phyloP scores from a whole-genome alignment of 257 asterid species.

The Echites panduratus region DNA sequence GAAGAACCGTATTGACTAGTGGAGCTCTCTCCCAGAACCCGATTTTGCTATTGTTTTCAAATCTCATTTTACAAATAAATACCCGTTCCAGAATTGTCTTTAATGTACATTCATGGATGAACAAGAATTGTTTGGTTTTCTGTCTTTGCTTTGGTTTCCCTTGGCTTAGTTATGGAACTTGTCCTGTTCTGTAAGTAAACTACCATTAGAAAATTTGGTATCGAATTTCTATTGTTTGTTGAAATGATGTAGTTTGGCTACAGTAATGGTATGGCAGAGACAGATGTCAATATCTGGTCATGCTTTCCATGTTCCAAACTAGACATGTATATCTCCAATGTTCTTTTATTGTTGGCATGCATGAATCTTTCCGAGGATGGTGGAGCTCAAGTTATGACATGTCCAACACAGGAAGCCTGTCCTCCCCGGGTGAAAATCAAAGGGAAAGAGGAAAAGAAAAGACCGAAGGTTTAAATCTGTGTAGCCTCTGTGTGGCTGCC shows the following conservation, averaged over 20 bases:
- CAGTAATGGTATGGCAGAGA: too few species aligned
- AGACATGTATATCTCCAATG: too few species aligned
- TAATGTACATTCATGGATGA: neutral
- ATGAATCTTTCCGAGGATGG: too few species aligned
- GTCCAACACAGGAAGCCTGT: too few species aligned
- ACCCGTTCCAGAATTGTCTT: neutral
- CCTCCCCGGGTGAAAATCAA: too few species aligned
- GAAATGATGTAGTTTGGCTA: neutral
- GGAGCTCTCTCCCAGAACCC: constrained; percentile 1
- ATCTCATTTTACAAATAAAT: constrained; percentile 10
- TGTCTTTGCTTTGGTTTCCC: neutral
- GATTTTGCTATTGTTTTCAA: neutral
- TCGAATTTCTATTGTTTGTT: neutral
- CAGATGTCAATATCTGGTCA: neutral
- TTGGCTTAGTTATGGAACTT: neutral
- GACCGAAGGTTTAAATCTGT: too few species aligned
- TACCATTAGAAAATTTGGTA: neutral
- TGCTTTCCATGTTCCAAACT: neutral
- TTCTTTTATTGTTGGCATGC: too few species aligned
- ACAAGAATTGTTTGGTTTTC: neutral
- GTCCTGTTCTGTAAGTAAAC: neutral
- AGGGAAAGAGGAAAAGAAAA: too few species aligned
- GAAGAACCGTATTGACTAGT: constrained; percentile 47
- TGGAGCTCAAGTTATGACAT: too few species aligned
- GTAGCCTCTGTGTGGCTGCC: too few species aligned